Evolutionary conservation across 129 eudicot species (phyloP).

Genomic region (Chrysanthemum seticuspe): DNA sequence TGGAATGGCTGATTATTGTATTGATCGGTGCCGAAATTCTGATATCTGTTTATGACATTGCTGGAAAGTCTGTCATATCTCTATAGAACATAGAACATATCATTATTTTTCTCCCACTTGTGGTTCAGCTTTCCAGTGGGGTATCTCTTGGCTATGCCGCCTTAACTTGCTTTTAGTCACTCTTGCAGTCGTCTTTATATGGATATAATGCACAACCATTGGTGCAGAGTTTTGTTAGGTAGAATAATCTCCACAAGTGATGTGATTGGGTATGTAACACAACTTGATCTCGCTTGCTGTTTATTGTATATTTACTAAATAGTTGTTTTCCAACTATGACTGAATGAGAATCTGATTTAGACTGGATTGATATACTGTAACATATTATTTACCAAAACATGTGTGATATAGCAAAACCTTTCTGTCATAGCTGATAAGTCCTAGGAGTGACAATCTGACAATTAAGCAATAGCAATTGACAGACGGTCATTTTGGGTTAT

Average conservation of each 20-base stretch:
- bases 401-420: no score
- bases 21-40: conserved; percentile 83
- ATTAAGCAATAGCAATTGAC: no score
- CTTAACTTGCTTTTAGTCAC: not conserved
- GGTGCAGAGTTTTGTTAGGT: not conserved
- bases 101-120: not conserved
- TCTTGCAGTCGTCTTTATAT: not conserved
- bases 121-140: not conserved
- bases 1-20: conserved; percentile 90
- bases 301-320: not conserved
- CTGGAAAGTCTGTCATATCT: conserved; percentile 56
- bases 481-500: no score
- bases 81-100: conserved; percentile 42
- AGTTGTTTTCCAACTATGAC: not conserved
- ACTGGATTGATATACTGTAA: not conserved
- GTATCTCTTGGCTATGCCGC: not conserved
- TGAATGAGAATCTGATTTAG: not conserved
- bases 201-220: conserved; percentile 1
- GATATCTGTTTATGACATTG: conserved; percentile 86
- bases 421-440: no score
- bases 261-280: not conserved
- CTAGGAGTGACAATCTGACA: no score
- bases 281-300: not conserved
- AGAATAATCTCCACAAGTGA: not conserved
- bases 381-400: no score